These are phyloP conservation scores for Kwoniella pini DNA, from an alignment of 768 basidiomycete species.

Conservation along the genomic window DNA sequence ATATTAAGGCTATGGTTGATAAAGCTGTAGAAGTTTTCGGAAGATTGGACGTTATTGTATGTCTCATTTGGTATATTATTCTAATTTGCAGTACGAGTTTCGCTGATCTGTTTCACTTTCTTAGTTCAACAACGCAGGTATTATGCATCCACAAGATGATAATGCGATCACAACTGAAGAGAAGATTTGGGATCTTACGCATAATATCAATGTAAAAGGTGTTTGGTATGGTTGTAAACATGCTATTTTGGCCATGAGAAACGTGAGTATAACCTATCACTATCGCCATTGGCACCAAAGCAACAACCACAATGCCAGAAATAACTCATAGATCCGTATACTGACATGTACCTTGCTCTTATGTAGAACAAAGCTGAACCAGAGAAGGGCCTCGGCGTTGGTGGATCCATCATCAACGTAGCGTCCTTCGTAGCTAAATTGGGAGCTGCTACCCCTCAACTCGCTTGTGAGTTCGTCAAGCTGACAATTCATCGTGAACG, in stretches of 20 bases:
- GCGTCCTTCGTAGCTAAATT: constrained; percentile 94
- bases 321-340: too few species aligned
- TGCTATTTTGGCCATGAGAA: constrained; percentile 92
- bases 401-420: constrained; percentile 89
- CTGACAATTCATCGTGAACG: neutral
- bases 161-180: constrained; percentile 96
- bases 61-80: constrained; percentile 26
- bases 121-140: constrained; percentile 99
- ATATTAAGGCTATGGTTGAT: constrained; percentile 80
- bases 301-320: too few species aligned
- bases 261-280: constrained; percentile 50
- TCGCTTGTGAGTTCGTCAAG: constrained; percentile 75
- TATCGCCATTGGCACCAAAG: constrained; percentile 8
- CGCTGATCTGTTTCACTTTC: neutral
- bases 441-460: constrained; percentile 95
- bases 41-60: constrained; percentile 90
- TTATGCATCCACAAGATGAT: constrained; percentile 96
- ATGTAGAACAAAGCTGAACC: constrained; percentile 80
- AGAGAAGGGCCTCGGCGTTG: constrained; percentile 70
- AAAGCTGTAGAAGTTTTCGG: constrained; percentile 80
- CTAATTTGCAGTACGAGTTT: neutral
- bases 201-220: constrained; percentile 92
- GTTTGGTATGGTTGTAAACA: constrained; percentile 99
- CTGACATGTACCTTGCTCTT: too few species aligned
- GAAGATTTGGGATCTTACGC: constrained; percentile 73